phyloP scores from a whole-genome alignment of 2,329 filamentous ascomycete genomes.

The Pseudogymnoascus sp. region DNA sequence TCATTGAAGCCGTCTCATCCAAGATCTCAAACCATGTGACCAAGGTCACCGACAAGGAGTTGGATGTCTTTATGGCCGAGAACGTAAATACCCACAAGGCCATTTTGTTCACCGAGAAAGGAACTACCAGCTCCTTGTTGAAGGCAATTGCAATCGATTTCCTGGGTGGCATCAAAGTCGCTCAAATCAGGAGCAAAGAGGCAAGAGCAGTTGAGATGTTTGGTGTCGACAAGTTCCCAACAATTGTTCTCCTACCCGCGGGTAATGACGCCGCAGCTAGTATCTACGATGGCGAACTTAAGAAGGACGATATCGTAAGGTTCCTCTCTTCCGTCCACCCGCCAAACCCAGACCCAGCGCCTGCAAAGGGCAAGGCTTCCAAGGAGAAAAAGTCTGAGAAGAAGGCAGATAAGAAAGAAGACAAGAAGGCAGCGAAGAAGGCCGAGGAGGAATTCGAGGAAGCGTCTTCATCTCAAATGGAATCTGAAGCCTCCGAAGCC shows the following conservation, averaged over 20 bases:
- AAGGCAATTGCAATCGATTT: conserved; percentile 87
- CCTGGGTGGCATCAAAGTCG: conserved; percentile 67
- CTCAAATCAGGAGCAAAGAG: conserved; percentile 74
- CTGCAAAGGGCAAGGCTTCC: conserved; percentile 35
- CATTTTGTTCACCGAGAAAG: conserved; percentile 89
- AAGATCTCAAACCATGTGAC: conserved; percentile 91
- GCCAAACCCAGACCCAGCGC: conserved; percentile 69
- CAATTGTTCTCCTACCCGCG: conserved; percentile 69
- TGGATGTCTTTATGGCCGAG: conserved; percentile 63
- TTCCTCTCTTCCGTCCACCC: conserved; percentile 73
- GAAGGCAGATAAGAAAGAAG: conserved; percentile 29
- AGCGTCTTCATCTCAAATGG: conserved; percentile 43
- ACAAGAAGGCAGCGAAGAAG: conserved; percentile 32
- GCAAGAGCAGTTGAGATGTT: conserved; percentile 62
- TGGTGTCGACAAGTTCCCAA: conserved; percentile 68
- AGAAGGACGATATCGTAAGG: conserved; percentile 69
- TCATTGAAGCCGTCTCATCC: conserved; percentile 74
- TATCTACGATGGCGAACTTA: conserved; percentile 72
- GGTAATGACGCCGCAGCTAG: conserved; percentile 56
- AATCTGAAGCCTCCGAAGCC: conserved; percentile 38
- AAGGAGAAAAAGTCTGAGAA: conserved; percentile 39
- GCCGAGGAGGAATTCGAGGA: conserved; percentile 41
- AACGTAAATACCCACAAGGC: conserved; percentile 68
- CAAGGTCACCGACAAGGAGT: conserved; percentile 66
- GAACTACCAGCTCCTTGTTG: conserved; percentile 71